These are phyloP conservation scores for Salix purpurea DNA, from an alignment of 345 rosid species.

Conservation along the genomic window DNA sequence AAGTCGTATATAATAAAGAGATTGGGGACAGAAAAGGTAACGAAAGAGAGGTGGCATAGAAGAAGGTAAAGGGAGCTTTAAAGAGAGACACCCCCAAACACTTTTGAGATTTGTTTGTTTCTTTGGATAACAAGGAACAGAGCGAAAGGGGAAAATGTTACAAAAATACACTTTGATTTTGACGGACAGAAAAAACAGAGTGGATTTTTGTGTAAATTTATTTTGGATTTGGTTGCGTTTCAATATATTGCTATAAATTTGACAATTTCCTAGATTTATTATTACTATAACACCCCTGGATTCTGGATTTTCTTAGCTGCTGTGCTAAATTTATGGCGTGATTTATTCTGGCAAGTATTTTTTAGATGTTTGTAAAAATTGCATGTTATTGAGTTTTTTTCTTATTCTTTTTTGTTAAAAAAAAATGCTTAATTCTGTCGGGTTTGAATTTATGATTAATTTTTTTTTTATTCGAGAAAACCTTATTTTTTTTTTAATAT, in stretches of 20 bases:
- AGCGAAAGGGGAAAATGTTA: neutral
- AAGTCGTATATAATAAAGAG: neutral
- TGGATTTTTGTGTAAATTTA: neutral
- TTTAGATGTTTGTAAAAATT: neutral
- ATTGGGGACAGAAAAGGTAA: neutral
- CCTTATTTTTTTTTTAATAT: too few species aligned
- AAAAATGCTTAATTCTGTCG: too few species aligned
- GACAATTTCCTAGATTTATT: neutral
- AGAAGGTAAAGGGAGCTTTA: conserved; percentile 2
- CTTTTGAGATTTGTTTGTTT: neutral
- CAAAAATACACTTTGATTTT: neutral
- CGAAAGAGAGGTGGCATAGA: neutral
- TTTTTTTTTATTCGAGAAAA: too few species aligned
- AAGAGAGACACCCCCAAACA: conserved; percentile 18
- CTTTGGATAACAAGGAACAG: neutral
- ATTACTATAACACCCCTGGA: neutral
- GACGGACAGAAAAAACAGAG: neutral
- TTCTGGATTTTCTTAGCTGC: neutral
- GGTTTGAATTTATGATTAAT: too few species aligned
- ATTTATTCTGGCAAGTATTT: neutral
- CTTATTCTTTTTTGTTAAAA: too few species aligned
- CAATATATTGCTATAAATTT: neutral
- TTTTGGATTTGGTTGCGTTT: neutral
- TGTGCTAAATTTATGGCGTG: neutral
- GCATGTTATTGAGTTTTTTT: too few species aligned